Base-by-base conservation (phyloP, 345 rosid genomes). In the Dimocarpus longan region DNA sequence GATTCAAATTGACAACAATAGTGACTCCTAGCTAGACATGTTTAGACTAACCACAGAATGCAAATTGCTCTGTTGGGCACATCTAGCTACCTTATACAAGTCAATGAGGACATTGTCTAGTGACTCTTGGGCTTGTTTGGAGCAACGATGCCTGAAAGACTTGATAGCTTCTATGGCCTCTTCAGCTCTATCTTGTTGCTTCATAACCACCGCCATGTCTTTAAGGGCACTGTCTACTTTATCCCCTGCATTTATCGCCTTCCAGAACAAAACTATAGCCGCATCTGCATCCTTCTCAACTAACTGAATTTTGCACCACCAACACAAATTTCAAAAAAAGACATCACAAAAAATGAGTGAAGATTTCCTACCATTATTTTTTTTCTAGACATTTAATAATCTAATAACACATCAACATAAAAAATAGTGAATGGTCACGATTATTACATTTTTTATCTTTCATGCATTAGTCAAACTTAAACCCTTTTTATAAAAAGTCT, bases 21-120 rank as follows among this genome's bases (percentile, higher is more conserved):
- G 19, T 16, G 56, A 19, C 32, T 28, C 1, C 18, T 70, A 21
- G 48, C 32, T 13, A 46, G 22, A 26, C 44, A 26, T 9, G 37
- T 50, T 24, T 12, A 43, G 40, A 62, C 24, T 8, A 60, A 62
- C 46, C 24, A 43, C 16, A 16, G 19, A 37, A 37, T 70, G 57
- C 68, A 5, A 43, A 11, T 21, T 11, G 11, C 8, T 68, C 21
- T 60, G 62, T 65, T 22, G 21, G 32, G 15, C 12, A 10, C n/a
- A 15, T 56, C 11, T 19, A 68, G 13, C 52, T 75, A 94, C 99
- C 99, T 96, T 96, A 79, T 87, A 96, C 72, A 96, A 87, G 88
- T 96, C 98, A 57, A 96, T 88, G 80, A 96, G 97, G 77, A 96
- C 93, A 71, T 94, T 96, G 81, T 94, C 99, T 1, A 96, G 91